Conservation (phyloP, 2,329 filamentous ascomycete species). For the Fusarium newnesense region DNA sequence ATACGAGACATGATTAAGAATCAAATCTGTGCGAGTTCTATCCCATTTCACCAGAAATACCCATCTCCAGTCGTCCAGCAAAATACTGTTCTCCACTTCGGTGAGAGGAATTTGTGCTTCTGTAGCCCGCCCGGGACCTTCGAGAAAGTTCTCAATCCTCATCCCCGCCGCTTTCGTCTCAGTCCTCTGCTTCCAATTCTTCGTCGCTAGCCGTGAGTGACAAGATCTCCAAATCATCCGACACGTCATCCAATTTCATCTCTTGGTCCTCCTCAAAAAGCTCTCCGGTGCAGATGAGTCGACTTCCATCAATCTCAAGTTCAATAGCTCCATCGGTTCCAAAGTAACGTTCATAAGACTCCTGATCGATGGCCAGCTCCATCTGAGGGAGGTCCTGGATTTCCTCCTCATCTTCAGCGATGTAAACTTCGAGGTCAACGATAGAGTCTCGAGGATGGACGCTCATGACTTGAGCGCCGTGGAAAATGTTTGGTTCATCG, state of each 20-base stretch:
- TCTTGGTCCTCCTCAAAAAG: slow-evolving; percentile 26
- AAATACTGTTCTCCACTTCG: background rate
- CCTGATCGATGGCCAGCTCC: slow-evolving; percentile 46
- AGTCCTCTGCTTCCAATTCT: background rate
- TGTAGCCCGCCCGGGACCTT: too few relatives aligned
- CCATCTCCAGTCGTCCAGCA: slow-evolving; percentile 25
- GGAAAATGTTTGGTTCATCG: slow-evolving; percentile 40
- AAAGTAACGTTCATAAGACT: slow-evolving; percentile 41
- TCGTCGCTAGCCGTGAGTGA: background rate
- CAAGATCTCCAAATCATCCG: background rate
- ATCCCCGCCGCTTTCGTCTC: background rate
- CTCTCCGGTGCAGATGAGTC: slow-evolving; percentile 33
- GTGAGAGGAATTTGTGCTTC: background rate
- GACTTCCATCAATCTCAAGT: slow-evolving; percentile 40
- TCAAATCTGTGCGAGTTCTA: background rate
- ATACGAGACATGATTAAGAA: background rate
- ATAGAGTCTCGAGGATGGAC: background rate
- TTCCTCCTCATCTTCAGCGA: slow-evolving; percentile 43
- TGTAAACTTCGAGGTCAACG: slow-evolving; percentile 47
- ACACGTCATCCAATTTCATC: background rate
- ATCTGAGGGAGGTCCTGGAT: slow-evolving; percentile 41
- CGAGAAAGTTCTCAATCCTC: background rate
- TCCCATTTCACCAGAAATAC: slow-evolving; percentile 19
- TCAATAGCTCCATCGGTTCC: slow-evolving; percentile 39
- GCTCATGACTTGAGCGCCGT: slow-evolving; percentile 42